Conservation (phyloP, 179 eudicot species). For the Beta lomatogona region DNA sequence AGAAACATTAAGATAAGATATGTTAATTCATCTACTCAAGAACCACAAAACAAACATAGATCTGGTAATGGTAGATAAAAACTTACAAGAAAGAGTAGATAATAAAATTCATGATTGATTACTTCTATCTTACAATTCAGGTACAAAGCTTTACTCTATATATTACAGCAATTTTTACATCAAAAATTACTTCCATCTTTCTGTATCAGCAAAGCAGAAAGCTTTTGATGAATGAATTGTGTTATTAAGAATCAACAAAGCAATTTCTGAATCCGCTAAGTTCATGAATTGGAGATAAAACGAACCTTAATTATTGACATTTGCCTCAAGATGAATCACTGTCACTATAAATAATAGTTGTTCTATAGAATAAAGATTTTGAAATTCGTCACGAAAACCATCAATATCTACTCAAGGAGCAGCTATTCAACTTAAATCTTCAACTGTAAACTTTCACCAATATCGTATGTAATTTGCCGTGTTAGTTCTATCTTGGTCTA, state of each 20-base stretch:
- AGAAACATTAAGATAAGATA: neutral
- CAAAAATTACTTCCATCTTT: neutral
- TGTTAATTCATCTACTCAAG: neutral
- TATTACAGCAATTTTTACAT: neutral
- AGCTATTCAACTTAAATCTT: neutral
- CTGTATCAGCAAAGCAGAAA: neutral
- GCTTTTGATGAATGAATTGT: conserved; percentile 11
- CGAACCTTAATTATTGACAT: no score
- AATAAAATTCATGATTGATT: neutral
- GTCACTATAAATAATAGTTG: no score
- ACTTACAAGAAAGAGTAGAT: neutral
- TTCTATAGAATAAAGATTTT: no score
- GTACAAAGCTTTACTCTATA: conserved; percentile 13
- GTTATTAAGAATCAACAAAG: neutral
- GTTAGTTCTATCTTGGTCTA: conserved; percentile 14
- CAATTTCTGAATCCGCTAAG: no score
- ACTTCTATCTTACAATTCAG: neutral
- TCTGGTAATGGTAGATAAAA: neutral
- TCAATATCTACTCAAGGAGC: neutral
- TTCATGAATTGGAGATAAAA: no score
- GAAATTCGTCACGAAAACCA: neutral
- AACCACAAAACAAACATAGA: neutral
- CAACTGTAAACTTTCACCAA: neutral
- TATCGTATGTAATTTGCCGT: neutral
- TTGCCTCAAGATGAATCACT: no score